phyloP scores from a whole-genome alignment of 805 yeast genomes.

The Candida boidinii region DNA sequence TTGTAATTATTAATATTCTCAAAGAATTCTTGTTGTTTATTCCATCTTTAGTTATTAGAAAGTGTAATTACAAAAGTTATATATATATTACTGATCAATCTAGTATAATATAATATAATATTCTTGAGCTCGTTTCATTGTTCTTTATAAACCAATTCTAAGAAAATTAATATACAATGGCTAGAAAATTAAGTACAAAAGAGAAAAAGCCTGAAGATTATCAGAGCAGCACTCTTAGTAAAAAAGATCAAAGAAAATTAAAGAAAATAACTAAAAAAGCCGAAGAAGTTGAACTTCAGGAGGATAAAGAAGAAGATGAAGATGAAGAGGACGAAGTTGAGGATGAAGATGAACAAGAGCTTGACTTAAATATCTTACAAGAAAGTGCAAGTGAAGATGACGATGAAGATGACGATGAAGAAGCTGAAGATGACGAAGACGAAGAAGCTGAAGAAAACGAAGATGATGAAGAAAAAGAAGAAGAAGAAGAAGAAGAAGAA shows the following conservation, averaged over 20 bases:
- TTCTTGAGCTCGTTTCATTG: no score
- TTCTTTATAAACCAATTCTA: no score
- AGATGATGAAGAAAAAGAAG: conserved; percentile 40
- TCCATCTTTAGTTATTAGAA: no score
- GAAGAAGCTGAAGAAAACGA: conserved; percentile 36
- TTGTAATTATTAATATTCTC: no score
- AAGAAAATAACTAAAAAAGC: conserved; percentile 32
- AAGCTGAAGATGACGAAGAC: conserved; percentile 10
- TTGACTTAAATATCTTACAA: conserved; percentile 16
- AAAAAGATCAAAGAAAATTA: conserved; percentile 54
- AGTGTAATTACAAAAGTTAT: conserved; percentile 2
- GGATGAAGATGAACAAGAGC: conserved; percentile 11
- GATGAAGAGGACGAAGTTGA: conserved; percentile 26
- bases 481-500: conserved; percentile 49
- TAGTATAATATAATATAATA: not conserved
- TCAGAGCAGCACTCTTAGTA: conserved; percentile 45
- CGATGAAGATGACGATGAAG: conserved; percentile 20
- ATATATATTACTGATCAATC: not conserved
- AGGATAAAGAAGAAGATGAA: conserved; percentile 30
- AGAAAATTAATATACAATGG: conserved; percentile 9
- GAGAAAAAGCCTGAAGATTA: conserved; percentile 26
- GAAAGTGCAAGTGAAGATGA: conserved; percentile 21
- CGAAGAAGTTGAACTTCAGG: conserved; percentile 18
- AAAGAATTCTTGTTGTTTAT: no score
- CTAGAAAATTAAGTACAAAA: conserved; percentile 10